phyloP scores from a whole-genome alignment of 495 filamentous ascomycete genomes.

The Aspergillus hancockii region DNA sequence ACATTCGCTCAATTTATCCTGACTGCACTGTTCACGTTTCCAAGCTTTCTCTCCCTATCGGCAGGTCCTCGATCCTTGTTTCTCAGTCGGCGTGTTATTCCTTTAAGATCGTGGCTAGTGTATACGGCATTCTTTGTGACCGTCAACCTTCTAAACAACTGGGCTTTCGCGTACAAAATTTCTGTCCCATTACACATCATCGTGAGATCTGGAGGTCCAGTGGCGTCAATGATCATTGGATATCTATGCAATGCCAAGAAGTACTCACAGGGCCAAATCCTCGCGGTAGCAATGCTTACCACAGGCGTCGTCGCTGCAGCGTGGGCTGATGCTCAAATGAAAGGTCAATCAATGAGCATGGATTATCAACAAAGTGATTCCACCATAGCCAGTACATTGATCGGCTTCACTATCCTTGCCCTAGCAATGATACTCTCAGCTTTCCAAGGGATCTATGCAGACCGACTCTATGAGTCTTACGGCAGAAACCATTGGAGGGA shows the following conservation, averaged over 20 bases:
- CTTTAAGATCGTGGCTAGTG: slow-evolving; percentile 78
- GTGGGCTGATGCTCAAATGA: slow-evolving; percentile 81
- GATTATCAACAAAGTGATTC: slow-evolving; percentile 15
- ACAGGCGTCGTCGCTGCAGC: slow-evolving; percentile 83
- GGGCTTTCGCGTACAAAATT: slow-evolving; percentile 95
- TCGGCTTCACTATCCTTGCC: slow-evolving; percentile 80
- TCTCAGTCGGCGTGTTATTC: slow-evolving; percentile 76
- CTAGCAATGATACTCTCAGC: slow-evolving; percentile 88
- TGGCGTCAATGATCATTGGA: slow-evolving; percentile 88
- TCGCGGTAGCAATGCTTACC: slow-evolving; percentile 79
- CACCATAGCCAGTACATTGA: slow-evolving; percentile 52
- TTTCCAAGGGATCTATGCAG: slow-evolving; percentile 92
- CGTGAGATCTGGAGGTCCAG: slow-evolving; percentile 88
- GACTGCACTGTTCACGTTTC: slow-evolving; percentile 65
- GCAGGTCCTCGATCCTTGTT: slow-evolving; percentile 62
- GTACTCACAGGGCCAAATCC: slow-evolving; percentile 77
- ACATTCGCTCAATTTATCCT: slow-evolving; percentile 94
- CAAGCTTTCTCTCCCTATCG: slow-evolving; percentile 73
- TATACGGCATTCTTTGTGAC: slow-evolving; percentile 90
- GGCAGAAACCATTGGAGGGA: slow-evolving; percentile 88
- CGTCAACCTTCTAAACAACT: slow-evolving; percentile 95
- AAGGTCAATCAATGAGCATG: slow-evolving; percentile 54
- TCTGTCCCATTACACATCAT: slow-evolving; percentile 98
- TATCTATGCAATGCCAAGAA: slow-evolving; percentile 75
- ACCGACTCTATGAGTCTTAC: slow-evolving; percentile 81